Base-by-base conservation (phyloP, 1,139 yeast genomes). In the Hemisphaericaspora xylofermentans region DNA sequence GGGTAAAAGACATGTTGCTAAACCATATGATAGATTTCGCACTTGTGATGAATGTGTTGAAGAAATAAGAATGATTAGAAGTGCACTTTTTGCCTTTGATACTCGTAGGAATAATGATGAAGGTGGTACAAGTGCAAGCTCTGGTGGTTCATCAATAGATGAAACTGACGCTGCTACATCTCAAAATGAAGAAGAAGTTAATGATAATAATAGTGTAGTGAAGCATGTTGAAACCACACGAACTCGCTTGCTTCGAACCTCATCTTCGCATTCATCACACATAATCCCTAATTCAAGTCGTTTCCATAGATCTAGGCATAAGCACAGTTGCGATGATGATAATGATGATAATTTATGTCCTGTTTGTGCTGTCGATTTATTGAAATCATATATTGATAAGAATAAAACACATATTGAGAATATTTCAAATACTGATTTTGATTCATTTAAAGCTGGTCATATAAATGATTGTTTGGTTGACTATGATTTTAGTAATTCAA, bases 31-130 rank as follows among this genome's bases (percentile, higher is more conserved):
- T 59, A 35, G 70, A 59, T 66, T 73, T 69, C 48, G 91, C 31
- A 86, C 95, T 0, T 88, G 95, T 55, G 86, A 82, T 52, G 74
- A 68, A 32, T 88, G 95, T 60, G 80, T 71, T 33, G 80, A 70
- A 9, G 91, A 82, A 57, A 64, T 84, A 38, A 64, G 68, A 21
- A 75, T 80, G 82, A 73, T 82, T 36, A 64, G 81, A 37, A 56
- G 60, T 17, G 80, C 82, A 0, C 56, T 78, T 30, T 56, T 58
- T 49, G 61, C 31, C n/a, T 32, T 31, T 37, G 40, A 33, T 26
- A 32, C 13, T 26, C 26, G 22, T 5, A 13, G 36, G 10, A 14
- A 4, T 22, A 14, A 43, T 21, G 39, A 21, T 28, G 40, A 19
- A 12, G 29, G 28, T 27, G 31, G 34, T n/a, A 24, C 33, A 4